Base-by-base conservation (phyloP, 768 basidiomycete genomes). In the Serendipita sp. region DNA sequence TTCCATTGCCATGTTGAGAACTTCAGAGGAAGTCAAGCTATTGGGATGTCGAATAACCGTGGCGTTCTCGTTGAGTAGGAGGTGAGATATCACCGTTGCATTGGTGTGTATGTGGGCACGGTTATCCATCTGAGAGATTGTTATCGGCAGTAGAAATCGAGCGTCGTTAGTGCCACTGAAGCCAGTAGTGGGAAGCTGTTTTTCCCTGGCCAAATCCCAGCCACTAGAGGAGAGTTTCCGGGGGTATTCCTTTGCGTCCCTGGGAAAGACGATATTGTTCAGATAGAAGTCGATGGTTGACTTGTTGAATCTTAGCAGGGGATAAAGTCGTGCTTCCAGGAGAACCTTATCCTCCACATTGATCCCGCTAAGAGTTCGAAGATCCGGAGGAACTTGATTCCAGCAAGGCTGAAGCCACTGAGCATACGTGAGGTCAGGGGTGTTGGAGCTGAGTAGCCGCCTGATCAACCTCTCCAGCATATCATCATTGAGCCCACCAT, bases 81-180 rank as follows among this genome's bases (percentile, higher is more conserved):
- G 63, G 45, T 67, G 69, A 0, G 62, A 48, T 15, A 72, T 44
- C 8, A 72, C 71, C 65, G 70, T 66, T 0, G 82, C 82, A 52
- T 81, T 82, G 1, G 81, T 83, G 33, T 74, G 71, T 3, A 71
- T 67, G 62, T 81, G 78, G 27, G 69, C 73, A 0, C 70, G 68
- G 0, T 74, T 74, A 63, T 79, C 77, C 6, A 66, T 23, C 23
- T 23, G 23, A 23, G 23, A 23, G 23, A 23, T 23, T 64, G 64
- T 64, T 62, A 43, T 63, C 63, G 62, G 64, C 63, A 63, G 23
- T 52, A 27, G 50, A 16, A 27, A 52, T 52, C 76, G 75, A 65
- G 75, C 75, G 65, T 82, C 81, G 60, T 82, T 83, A 1, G 81
- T 83, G 8, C 81, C 81, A 60, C 80, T 82, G 66, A 83, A 83